Evolutionary conservation across 2,329 filamentous ascomycete species (phyloP).

Genomic region (Fusarium sp.): DNA sequence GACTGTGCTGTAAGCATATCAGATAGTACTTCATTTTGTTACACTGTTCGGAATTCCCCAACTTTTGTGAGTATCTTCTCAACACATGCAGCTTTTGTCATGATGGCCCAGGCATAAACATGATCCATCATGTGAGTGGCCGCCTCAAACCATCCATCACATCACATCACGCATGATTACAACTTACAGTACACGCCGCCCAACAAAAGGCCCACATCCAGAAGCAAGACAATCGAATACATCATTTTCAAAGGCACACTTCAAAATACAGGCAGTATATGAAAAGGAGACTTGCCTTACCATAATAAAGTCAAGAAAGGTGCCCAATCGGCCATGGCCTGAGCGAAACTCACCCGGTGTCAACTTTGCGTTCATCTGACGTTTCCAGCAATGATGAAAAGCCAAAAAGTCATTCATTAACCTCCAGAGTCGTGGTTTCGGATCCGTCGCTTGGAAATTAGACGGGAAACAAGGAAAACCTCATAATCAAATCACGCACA

Average conservation of each 20-base stretch:
- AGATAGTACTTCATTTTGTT: background rate
- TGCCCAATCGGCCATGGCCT: constrained; percentile 7
- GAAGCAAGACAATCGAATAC: background rate
- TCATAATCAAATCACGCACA: constrained; percentile 18
- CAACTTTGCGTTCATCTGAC: constrained; percentile 39
- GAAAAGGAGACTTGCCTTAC: background rate
- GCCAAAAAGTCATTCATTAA: constrained; percentile 9
- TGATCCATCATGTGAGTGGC: constrained; percentile 42
- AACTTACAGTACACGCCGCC: background rate
- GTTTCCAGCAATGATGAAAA: constrained; percentile 11
- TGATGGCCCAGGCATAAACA: constrained; percentile 35
- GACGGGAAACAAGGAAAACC: constrained; percentile 25
- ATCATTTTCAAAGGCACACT: constrained; percentile 2
- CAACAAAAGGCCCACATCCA: constrained; percentile 9
- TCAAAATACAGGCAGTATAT: background rate
- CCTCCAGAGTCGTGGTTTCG: background rate
- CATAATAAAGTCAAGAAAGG: background rate
- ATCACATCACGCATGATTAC: constrained; percentile 15
- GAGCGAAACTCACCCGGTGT: constrained; percentile 11
- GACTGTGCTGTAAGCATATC: background rate
- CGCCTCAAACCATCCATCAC: constrained; percentile 36
- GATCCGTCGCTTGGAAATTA: constrained; percentile 14
- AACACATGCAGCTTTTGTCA: constrained; percentile 11
- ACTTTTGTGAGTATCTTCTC: background rate
- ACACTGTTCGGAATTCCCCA: background rate